phyloP scores from a whole-genome alignment of 2,329 filamentous ascomycete species.

The Ceratocystiopsis minuta region DNA sequence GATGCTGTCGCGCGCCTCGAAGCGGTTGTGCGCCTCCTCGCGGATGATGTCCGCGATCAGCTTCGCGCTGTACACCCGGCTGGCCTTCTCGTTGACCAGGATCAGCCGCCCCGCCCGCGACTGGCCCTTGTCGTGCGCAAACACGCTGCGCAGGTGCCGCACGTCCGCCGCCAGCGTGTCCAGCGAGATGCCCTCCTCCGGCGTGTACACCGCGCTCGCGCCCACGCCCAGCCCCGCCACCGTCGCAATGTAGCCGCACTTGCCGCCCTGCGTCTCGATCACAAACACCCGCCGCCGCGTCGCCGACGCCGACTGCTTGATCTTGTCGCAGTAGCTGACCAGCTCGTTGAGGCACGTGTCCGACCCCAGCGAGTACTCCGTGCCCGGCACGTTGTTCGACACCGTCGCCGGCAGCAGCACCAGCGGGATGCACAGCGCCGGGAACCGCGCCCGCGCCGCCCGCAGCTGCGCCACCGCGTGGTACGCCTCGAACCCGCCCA shows the following conservation, averaged over 20 bases:
- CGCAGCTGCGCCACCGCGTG: constrained; percentile 78
- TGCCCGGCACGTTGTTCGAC: constrained; percentile 95
- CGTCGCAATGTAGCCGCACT: constrained; percentile 84
- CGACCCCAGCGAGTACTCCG: constrained; percentile 89
- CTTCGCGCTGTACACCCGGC: constrained; percentile 76
- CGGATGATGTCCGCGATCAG: constrained; percentile 91
- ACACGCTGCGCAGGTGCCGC: constrained; percentile 69
- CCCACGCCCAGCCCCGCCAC: constrained; percentile 83
- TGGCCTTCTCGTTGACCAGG: constrained; percentile 90
- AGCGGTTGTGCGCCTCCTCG: constrained; percentile 78
- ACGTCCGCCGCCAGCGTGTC: constrained; percentile 89
- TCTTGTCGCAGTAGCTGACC: constrained; percentile 89
- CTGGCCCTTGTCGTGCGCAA: constrained; percentile 70
- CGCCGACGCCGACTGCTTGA: constrained; percentile 90
- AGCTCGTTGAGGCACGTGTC: constrained; percentile 94
- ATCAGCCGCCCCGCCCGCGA: constrained; percentile 84
- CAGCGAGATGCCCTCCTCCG: constrained; percentile 86
- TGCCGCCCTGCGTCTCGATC: constrained; percentile 91
- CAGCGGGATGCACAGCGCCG: constrained; percentile 83
- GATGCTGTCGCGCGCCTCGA: constrained; percentile 81
- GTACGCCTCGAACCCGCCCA: constrained; percentile 94
- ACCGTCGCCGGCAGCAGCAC: constrained; percentile 87
- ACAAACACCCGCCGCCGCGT: constrained; percentile 90
- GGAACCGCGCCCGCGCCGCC: constrained; percentile 58
- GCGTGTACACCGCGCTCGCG: constrained; percentile 85